Conservation (phyloP, 495 filamentous ascomycete genomes). For the Xylaria cubensis region DNA sequence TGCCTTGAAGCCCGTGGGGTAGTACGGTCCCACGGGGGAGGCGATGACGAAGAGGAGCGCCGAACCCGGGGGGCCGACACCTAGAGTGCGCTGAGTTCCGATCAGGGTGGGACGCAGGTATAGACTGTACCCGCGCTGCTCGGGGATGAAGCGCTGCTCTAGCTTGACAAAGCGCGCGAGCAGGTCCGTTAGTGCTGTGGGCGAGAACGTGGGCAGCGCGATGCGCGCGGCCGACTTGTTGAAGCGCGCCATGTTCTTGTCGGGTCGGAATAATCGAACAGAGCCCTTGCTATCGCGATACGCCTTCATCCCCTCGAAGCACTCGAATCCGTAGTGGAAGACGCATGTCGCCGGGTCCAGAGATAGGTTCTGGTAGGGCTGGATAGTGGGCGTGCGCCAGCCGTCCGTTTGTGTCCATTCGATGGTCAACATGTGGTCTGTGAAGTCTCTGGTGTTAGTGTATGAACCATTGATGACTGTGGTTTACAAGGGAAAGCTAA, state of each 20-base stretch:
- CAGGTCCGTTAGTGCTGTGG: constrained; percentile 73
- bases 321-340: constrained; percentile 97
- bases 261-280: constrained; percentile 89
- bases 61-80: constrained; percentile 87
- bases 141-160: constrained; percentile 88
- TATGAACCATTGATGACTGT: neutral
- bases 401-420: constrained; percentile 84
- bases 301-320: constrained; percentile 99
- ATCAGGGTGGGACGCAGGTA: constrained; percentile 98
- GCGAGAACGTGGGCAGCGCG: constrained; percentile 83
- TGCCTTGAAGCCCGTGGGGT: constrained; percentile 97
- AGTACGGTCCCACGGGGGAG: constrained; percentile 96
- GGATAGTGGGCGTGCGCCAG: constrained; percentile 82
- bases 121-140: constrained; percentile 83
- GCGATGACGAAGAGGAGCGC: constrained; percentile 94
- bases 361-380: constrained; percentile 94
- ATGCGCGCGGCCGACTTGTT: constrained; percentile 90
- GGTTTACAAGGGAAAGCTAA: constrained; percentile 37
- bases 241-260: constrained; percentile 93
- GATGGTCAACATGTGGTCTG: constrained; percentile 95
- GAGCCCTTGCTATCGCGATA: constrained; percentile 80
- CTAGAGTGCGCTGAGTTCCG: constrained; percentile 91
- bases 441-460: neutral
- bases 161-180: constrained; percentile 79
- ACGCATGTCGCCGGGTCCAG: constrained; percentile 96